These are phyloP conservation scores for Agaricus bisporus DNA, from an alignment of 768 basidiomycete genomes.

Conservation along the genomic window DNA sequence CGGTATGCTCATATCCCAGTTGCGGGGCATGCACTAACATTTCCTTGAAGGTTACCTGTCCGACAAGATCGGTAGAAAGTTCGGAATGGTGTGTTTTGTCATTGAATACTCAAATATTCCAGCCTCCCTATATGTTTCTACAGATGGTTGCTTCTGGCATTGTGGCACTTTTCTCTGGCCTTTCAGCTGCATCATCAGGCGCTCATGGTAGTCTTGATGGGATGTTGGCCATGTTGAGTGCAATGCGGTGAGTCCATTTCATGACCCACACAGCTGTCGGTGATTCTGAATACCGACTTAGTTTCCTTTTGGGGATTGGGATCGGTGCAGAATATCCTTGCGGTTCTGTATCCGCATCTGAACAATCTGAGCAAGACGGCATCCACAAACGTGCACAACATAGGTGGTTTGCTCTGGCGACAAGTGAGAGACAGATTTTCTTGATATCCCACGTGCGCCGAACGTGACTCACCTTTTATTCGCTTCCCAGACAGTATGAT, in stretches of 20 bases:
- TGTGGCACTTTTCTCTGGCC: conserved; percentile 75
- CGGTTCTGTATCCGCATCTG: conserved; percentile 83
- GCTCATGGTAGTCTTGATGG: conserved; percentile 66
- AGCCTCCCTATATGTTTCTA: background rate
- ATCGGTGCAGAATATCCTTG: conserved; percentile 89
- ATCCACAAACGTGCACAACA: conserved; percentile 80
- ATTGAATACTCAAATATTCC: background rate
- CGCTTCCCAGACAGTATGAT: conserved; percentile 66
- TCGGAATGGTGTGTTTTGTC: conserved; percentile 65
- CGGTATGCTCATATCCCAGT: conserved; percentile 28
- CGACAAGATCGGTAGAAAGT: conserved; percentile 83
- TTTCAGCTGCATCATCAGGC: conserved; percentile 80
- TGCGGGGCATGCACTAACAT: background rate
- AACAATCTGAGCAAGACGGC: conserved; percentile 80
- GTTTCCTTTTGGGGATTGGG: conserved; percentile 86
- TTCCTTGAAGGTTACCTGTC: conserved; percentile 52
- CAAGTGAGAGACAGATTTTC: conserved; percentile 47
- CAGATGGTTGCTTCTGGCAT: conserved; percentile 81
- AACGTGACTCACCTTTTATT: background rate
- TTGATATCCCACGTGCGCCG: background rate
- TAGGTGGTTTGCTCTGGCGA: conserved; percentile 82
- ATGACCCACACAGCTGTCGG: background rate
- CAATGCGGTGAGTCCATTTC: conserved; percentile 52
- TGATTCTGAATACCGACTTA: conserved; percentile 19
- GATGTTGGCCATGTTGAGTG: conserved; percentile 70